Evolutionary conservation across 208 protist genomes (phyloP).

Genomic region (Wallacemonas sp.): DNA sequence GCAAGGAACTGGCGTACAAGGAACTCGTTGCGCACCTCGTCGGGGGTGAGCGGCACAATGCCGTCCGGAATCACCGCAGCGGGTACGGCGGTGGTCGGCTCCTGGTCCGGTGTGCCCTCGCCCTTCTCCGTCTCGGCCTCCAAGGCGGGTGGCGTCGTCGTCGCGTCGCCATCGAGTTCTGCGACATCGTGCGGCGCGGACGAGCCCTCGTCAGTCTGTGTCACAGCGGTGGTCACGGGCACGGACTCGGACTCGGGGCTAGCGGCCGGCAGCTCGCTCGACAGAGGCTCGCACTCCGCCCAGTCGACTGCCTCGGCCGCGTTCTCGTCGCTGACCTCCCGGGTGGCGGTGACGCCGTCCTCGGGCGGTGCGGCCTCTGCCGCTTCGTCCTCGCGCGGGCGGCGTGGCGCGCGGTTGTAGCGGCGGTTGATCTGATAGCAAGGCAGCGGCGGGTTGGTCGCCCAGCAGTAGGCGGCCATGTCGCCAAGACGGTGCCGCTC

Average conservation of each 20-base stretch:
- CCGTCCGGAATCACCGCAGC: slow-evolving; percentile 19
- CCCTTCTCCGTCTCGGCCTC: too few species aligned
- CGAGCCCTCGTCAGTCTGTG: too few species aligned
- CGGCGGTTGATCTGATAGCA: slow-evolving; percentile 77
- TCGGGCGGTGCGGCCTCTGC: not conserved
- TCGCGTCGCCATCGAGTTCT: too few species aligned
- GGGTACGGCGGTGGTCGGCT: not conserved
- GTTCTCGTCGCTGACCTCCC: too few species aligned
- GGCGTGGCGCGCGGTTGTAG: slow-evolving; percentile 65
- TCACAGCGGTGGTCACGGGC: too few species aligned
- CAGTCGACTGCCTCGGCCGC: too few species aligned
- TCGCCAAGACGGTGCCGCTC: slow-evolving; percentile 79
- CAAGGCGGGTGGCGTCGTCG: too few species aligned
- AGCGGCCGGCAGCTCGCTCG: too few species aligned
- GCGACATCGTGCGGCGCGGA: too few species aligned
- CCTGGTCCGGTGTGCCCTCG: too few species aligned
- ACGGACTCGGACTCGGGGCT: too few species aligned
- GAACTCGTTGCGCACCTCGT: slow-evolving; percentile 22
- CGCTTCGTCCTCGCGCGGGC: not conserved
- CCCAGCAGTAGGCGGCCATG: slow-evolving; percentile 70
- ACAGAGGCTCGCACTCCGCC: too few species aligned
- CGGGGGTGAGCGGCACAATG: slow-evolving; percentile 27
- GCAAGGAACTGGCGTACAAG: slow-evolving; percentile 39
- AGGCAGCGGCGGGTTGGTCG: slow-evolving; percentile 67
- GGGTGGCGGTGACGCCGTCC: slow-evolving; percentile 5